Evolutionary conservation across 345 rosid genomes (phyloP).

Genomic region (Syzygium grande): DNA sequence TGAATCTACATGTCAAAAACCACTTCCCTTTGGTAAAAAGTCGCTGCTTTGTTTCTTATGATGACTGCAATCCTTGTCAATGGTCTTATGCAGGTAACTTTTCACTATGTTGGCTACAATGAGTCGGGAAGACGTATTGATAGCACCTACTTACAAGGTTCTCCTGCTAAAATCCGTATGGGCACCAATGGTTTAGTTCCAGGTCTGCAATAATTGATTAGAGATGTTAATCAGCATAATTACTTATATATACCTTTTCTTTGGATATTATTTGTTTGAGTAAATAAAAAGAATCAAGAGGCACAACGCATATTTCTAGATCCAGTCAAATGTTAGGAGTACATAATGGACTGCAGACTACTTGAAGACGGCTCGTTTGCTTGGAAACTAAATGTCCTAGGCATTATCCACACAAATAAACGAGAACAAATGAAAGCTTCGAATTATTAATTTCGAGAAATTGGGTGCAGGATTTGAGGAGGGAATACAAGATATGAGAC

Average conservation of each 20-base stretch:
- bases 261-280: background rate
- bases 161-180: conserved; percentile 84
- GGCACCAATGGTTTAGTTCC: conserved; percentile 92
- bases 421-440: background rate
- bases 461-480: conserved; percentile 72
- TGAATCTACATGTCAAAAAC: background rate
- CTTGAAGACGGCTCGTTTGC: background rate
- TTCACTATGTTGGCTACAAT: conserved; percentile 82
- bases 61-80: background rate
- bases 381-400: background rate
- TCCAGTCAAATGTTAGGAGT: background rate
- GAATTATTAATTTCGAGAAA: background rate
- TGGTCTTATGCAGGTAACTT: conserved; percentile 51
- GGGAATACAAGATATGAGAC: conserved; percentile 85
- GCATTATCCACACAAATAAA: background rate
- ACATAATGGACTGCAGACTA: background rate
- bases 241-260: background rate
- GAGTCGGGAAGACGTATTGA: conserved; percentile 93
- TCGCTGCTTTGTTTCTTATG: background rate
- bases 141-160: conserved; percentile 78
- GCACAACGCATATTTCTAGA: background rate
- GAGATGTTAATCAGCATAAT: background rate
- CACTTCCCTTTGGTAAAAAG: background rate
- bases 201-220: conserved; percentile 25
- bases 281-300: background rate